A percentile compares a stretch with the other conserved stretches of the same genome.
Conservation (phyloP, 805 yeast genomes). For the Starmerella powellii region DNA sequence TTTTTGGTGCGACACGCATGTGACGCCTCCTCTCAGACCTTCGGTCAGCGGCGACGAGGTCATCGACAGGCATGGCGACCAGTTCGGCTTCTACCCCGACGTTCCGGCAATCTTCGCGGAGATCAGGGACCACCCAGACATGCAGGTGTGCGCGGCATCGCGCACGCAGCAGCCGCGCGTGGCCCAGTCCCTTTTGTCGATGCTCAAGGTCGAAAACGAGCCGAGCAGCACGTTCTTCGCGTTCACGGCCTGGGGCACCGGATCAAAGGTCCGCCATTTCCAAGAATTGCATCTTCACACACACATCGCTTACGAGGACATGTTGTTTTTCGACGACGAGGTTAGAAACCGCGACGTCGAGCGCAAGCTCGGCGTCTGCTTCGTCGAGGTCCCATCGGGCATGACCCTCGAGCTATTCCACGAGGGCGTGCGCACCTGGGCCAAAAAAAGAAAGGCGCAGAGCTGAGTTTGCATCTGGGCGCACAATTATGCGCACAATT, state of each 20-base stretch:
- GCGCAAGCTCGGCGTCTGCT: slow-evolving; percentile 49
- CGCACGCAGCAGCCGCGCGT: slow-evolving; percentile 67
- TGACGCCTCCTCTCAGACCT: slow-evolving; percentile 41
- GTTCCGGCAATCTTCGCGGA: slow-evolving; percentile 52
- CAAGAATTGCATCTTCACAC: slow-evolving; percentile 37
- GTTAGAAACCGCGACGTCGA: slow-evolving; percentile 65
- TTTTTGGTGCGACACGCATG: slow-evolving; percentile 72
- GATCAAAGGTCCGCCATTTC: slow-evolving; percentile 45
- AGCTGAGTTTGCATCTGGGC: neutral
- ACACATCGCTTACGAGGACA: slow-evolving; percentile 37
- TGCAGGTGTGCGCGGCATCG: slow-evolving; percentile 57
- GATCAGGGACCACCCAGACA: slow-evolving; percentile 36
- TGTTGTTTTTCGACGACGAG: slow-evolving; percentile 73
- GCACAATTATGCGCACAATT: neutral
- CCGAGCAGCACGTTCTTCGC: slow-evolving; percentile 45
- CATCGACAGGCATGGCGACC: slow-evolving; percentile 44
- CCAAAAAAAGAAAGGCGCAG: slow-evolving; percentile 1
- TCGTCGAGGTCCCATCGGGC: slow-evolving; percentile 51
- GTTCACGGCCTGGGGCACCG: slow-evolving; percentile 31
- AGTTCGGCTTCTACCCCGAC: slow-evolving; percentile 50
- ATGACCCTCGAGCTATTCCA: slow-evolving; percentile 13
- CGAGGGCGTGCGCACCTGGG: slow-evolving; percentile 21
- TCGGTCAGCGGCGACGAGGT: slow-evolving; percentile 31
- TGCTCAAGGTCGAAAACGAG: slow-evolving; percentile 41
- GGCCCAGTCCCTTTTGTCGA: slow-evolving; percentile 51